A percentile compares a stretch with the other conserved stretches of the same genome.
These are phyloP conservation scores for Murraya paniculata DNA, from an alignment of 345 rosid genomes.

Conservation along the genomic window DNA sequence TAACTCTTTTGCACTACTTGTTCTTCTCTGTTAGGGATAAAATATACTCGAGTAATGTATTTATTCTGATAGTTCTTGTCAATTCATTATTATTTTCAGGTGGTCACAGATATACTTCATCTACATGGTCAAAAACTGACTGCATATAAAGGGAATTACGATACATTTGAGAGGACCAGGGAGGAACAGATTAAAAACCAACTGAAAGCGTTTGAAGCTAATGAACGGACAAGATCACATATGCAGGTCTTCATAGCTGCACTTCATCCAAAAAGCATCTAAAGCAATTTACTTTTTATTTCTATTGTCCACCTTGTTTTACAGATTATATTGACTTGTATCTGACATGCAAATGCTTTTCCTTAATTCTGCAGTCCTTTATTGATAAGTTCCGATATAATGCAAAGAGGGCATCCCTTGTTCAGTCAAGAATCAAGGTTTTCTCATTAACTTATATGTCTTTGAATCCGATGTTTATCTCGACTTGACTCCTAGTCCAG, in stretches of 20 bases:
- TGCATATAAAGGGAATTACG: constrained; percentile 85
- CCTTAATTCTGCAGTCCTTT: constrained; percentile 58
- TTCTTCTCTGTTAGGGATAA: not conserved
- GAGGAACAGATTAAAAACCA: constrained; percentile 87
- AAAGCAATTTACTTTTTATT: not conserved
- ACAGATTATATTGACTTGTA: not conserved
- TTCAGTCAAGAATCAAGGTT: constrained; percentile 99
- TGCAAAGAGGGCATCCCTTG: constrained; percentile 99
- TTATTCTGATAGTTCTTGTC: not conserved
- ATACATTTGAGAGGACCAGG: constrained; percentile 81
- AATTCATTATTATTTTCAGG: constrained; percentile 44
- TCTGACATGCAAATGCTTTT: constrained; percentile 17
- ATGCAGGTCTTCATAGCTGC: constrained; percentile 68
- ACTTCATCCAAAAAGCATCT: not conserved
- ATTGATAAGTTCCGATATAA: constrained; percentile 98
- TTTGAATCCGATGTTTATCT: constrained; percentile 2
- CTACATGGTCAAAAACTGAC: constrained; percentile 78
- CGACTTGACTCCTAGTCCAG: not conserved
- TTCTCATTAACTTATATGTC: constrained; percentile 7
- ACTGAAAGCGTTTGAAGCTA: constrained; percentile 87
- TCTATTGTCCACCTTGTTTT: constrained; percentile 13
- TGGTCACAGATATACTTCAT: constrained; percentile 94
- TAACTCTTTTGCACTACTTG: constrained; percentile 28
- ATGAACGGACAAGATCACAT: constrained; percentile 75
- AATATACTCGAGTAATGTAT: not conserved